These are phyloP conservation scores for Fusarium clavum DNA, from an alignment of 2,329 filamentous ascomycete species.

Conservation along the genomic window DNA sequence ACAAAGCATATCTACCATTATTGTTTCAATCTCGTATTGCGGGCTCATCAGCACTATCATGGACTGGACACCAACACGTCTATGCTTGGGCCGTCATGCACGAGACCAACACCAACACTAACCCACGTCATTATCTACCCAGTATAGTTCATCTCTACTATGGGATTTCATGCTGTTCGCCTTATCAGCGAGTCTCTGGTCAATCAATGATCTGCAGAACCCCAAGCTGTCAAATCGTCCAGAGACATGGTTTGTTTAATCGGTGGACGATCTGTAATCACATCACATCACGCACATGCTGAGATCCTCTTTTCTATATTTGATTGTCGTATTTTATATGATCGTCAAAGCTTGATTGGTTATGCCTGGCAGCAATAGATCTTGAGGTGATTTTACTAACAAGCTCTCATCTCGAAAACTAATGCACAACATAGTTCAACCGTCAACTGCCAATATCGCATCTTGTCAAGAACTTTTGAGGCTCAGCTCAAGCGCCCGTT, in stretches of 20 bases:
- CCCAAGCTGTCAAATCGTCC: background rate
- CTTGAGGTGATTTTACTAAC: background rate
- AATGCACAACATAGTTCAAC: background rate
- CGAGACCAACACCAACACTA: background rate
- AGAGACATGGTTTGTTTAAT: background rate
- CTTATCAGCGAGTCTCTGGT: background rate
- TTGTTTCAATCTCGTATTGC: conserved; percentile 10
- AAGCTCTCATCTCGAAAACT: background rate
- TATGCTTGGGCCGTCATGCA: conserved; percentile 2
- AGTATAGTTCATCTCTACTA: conserved; percentile 10
- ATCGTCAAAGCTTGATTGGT: background rate
- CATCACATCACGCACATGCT: background rate
- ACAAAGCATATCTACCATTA: background rate
- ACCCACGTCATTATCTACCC: conserved; percentile 18
- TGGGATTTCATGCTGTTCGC: conserved; percentile 11
- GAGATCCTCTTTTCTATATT: background rate
- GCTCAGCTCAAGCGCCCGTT: conserved; percentile 5
- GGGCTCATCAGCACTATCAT: conserved; percentile 7
- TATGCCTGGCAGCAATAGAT: background rate
- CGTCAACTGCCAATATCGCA: background rate
- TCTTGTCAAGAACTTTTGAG: background rate
- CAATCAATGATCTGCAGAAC: background rate
- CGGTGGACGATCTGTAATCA: background rate
- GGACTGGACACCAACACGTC: conserved; percentile 7
- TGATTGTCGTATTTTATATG: background rate